Percentiles rank a stretch among this genome's conserved stretches.
phyloP scores from a whole-genome alignment of 805 yeast genomes.

The Candida easanensis region DNA sequence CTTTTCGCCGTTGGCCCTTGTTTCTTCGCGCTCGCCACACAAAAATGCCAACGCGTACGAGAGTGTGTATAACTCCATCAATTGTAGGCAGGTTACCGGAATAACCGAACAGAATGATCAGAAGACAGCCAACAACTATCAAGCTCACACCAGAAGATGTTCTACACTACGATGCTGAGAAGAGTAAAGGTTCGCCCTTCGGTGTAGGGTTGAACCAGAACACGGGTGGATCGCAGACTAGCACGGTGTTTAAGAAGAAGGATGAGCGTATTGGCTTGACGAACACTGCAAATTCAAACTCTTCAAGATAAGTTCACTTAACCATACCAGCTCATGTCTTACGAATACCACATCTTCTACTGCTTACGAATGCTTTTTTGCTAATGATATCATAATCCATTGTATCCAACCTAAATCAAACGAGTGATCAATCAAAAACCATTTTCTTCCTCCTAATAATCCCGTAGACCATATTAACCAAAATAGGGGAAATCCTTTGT shows the following conservation, averaged over 20 bases:
- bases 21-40: neutral
- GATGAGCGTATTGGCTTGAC: constrained; percentile 24
- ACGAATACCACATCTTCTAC: neutral
- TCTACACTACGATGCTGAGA: constrained; percentile 30
- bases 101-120: constrained; percentile 55
- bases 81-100: no score
- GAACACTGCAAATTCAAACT: neutral
- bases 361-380: neutral
- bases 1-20: no score
- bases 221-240: constrained; percentile 13
- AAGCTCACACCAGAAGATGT: constrained; percentile 69
- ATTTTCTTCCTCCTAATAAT: no score
- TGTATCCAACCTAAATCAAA: no score
- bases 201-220: constrained; percentile 20
- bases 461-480: no score
- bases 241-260: constrained; percentile 12
- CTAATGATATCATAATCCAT: no score
- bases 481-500: no score
- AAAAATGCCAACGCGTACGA: no score
- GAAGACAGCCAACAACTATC: constrained; percentile 70
- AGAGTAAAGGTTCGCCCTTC: constrained; percentile 5
- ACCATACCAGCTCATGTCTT: no score
- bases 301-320: neutral
- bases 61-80: no score
- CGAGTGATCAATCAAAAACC: no score